Evolutionary conservation across 352 stramenopile genomes (phyloP).

Genomic region (Globisporangium cystogenes): DNA sequence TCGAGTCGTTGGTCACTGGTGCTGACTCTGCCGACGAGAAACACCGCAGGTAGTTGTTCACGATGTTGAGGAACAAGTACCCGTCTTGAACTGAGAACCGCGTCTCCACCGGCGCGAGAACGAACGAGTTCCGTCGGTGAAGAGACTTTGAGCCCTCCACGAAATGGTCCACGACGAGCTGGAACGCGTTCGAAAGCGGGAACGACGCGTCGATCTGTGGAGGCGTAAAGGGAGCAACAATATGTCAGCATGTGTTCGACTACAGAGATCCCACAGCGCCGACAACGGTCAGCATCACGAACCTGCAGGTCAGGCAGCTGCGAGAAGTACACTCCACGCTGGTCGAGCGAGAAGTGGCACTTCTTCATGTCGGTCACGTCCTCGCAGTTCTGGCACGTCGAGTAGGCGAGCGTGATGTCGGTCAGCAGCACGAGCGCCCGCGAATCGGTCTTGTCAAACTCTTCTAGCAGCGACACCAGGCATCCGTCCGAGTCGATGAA

Average conservation of each 20-base stretch:
- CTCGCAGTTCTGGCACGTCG: constrained; percentile 52
- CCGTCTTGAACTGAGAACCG: constrained; percentile 85
- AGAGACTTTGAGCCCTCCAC: constrained; percentile 50
- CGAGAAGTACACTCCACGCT: constrained; percentile 81
- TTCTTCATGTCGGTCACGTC: constrained; percentile 63
- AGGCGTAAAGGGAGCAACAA: constrained; percentile 5
- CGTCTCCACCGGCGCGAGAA: constrained; percentile 74
- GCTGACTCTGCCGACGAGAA: constrained; percentile 20
- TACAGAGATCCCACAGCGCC: background rate
- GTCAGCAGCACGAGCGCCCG: constrained; percentile 74
- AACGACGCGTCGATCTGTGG: constrained; percentile 78
- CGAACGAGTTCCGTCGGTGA: constrained; percentile 69
- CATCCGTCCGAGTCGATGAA: constrained; percentile 56
- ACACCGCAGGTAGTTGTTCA: constrained; percentile 79
- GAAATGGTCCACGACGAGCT: constrained; percentile 79
- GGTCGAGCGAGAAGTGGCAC: constrained; percentile 75
- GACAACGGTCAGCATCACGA: constrained; percentile 2
- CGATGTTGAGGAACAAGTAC: constrained; percentile 78
- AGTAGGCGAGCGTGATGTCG: constrained; percentile 57
- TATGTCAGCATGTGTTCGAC: background rate
- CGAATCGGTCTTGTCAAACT: constrained; percentile 62
- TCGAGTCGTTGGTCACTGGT: background rate
- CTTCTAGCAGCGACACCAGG: constrained; percentile 78
- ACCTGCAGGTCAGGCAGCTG: constrained; percentile 82
- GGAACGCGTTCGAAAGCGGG: constrained; percentile 75